Evolutionary conservation across 257 asterid species (phyloP).

Genomic region (Solanum clarkiae): DNA sequence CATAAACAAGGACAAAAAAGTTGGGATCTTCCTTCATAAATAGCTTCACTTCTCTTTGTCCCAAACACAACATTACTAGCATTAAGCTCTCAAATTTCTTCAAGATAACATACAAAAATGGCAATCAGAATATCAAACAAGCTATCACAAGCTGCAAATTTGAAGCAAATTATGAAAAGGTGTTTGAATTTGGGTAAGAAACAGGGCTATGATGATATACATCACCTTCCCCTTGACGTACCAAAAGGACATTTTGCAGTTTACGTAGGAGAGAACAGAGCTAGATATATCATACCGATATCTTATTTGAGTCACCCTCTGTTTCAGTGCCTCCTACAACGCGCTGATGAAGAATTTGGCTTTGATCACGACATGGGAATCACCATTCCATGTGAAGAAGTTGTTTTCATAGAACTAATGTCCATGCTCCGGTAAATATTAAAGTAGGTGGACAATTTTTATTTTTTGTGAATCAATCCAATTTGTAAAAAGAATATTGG

Average conservation of each 20-base stretch:
- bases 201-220: slow-evolving; percentile 10
- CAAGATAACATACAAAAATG: neutral
- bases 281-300: slow-evolving; percentile 28
- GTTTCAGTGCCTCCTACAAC: slow-evolving; percentile 27
- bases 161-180: slow-evolving; percentile 28
- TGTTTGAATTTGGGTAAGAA: slow-evolving; percentile 35
- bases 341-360: slow-evolving; percentile 38
- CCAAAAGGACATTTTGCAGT: slow-evolving; percentile 38
- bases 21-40: slow-evolving; percentile 18
- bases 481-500: neutral
- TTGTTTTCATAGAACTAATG: slow-evolving; percentile 25
- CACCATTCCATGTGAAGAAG: slow-evolving; percentile 36
- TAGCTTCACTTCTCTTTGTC: slow-evolving; percentile 2
- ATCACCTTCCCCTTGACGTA: slow-evolving; percentile 21
- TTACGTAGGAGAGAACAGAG: slow-evolving; percentile 29
- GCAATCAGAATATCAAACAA: slow-evolving; percentile 23
- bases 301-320: slow-evolving; percentile 26
- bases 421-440: slow-evolving; percentile 25
- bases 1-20: neutral
- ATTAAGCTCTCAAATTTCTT: neutral
- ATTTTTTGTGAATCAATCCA: neutral
- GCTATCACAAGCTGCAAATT: slow-evolving; percentile 17
- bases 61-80: neutral
- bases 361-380: slow-evolving; percentile 40
- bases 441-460: neutral